These are phyloP conservation scores for Phalaenopsis equestris DNA, from an alignment of 106 monocot genomes.

Conservation along the genomic window DNA sequence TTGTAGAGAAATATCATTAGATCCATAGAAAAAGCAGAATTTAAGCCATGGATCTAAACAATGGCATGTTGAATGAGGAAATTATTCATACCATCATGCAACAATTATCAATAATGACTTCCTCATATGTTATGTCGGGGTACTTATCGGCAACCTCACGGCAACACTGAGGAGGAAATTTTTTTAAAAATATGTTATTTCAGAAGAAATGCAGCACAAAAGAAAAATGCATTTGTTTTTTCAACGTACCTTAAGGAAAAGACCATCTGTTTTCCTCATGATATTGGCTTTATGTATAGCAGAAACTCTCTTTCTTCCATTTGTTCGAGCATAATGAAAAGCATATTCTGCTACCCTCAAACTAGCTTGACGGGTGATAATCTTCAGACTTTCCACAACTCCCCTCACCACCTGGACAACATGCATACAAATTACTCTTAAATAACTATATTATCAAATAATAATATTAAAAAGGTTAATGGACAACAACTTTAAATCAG, in stretches of 20 bases:
- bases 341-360: slow-evolving; percentile 96
- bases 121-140: slow-evolving; percentile 81
- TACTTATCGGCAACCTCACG: slow-evolving; percentile 93
- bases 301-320: slow-evolving; percentile 86
- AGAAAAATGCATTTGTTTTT: neutral
- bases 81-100: slow-evolving; percentile 78
- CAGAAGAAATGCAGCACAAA: neutral
- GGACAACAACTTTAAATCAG: neutral
- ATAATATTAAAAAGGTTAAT: neutral
- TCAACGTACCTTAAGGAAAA: slow-evolving; percentile 73
- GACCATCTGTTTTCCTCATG: slow-evolving; percentile 93
- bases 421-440: neutral
- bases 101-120: slow-evolving; percentile 96
- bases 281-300: slow-evolving; percentile 99
- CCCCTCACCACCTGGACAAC: slow-evolving; percentile 75
- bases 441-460: neutral
- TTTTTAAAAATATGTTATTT: neutral
- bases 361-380: slow-evolving; percentile 93
- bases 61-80: no score
- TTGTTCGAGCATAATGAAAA: slow-evolving; percentile 80
- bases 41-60: no score
- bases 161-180: slow-evolving; percentile 55
- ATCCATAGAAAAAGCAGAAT: no score
- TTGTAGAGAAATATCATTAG: neutral
- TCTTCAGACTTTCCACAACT: slow-evolving; percentile 92